phyloP scores from a whole-genome alignment of 2,329 filamentous ascomycete genomes.

The Ophiognomonia clavigignenti-juglandacearum region DNA sequence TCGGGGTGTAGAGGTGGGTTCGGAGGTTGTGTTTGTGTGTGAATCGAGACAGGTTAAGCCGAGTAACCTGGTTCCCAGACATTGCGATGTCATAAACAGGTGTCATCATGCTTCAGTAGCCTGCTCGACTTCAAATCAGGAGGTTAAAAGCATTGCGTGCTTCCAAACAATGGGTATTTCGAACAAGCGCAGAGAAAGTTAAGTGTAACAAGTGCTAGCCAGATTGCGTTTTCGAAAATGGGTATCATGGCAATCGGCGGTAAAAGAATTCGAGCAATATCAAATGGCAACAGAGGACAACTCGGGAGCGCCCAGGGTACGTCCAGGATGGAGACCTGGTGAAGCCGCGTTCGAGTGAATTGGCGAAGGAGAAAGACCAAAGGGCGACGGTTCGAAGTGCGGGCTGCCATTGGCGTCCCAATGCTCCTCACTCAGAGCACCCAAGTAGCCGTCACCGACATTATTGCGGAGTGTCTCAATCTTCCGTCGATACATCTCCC shows the following conservation, averaged over 20 bases:
- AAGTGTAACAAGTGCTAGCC: constrained; percentile 1
- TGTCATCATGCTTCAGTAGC: constrained; percentile 15
- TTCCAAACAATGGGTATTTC: constrained; percentile 1
- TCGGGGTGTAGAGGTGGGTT: constrained; percentile 3
- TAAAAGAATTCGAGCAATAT: background rate
- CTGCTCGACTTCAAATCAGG: constrained; percentile 9
- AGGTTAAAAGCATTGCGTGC: background rate
- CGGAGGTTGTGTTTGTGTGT: background rate
- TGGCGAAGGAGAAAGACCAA: constrained; percentile 29
- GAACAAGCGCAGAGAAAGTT: constrained; percentile 1
- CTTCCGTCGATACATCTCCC: constrained; percentile 80
- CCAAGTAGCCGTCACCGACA: constrained; percentile 83
- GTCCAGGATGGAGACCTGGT: constrained; percentile 47
- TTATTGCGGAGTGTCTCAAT: constrained; percentile 82
- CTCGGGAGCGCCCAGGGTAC: constrained; percentile 37
- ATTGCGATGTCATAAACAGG: background rate
- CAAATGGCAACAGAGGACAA: constrained; percentile 1
- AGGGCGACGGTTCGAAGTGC: constrained; percentile 34
- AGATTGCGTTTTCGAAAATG: constrained; percentile 1
- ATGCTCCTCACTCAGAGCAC: constrained; percentile 73
- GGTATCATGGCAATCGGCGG: constrained; percentile 15
- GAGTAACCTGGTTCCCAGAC: constrained; percentile 2
- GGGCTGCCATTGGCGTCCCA: constrained; percentile 45
- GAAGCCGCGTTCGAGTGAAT: constrained; percentile 32
- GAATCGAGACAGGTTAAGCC: background rate